Evolutionary conservation across 441 rosid species (phyloP).

Genomic region (Populus hybrid): DNA sequence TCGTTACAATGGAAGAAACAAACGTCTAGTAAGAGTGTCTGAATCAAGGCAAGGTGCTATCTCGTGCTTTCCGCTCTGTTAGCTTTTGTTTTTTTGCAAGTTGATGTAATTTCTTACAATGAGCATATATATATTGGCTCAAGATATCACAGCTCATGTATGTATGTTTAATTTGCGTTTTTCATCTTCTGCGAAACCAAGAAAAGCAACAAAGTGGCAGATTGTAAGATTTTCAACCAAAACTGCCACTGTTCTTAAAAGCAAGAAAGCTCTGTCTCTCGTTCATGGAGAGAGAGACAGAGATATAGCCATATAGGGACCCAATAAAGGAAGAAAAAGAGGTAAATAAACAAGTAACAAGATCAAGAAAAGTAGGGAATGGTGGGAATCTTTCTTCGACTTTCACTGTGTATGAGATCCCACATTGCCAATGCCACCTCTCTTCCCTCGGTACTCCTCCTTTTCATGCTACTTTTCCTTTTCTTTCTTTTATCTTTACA

Average conservation of each 20-base stretch:
- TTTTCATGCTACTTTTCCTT: constrained; percentile 44
- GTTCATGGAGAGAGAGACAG: constrained; percentile 1
- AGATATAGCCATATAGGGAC: constrained; percentile 12
- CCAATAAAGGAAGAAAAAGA: constrained; percentile 31
- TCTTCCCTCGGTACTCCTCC: constrained; percentile 31
- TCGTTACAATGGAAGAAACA: constrained; percentile 10
- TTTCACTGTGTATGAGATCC: constrained; percentile 42
- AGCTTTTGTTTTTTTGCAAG: neutral
- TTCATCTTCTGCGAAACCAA: constrained; percentile 37
- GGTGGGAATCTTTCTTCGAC: constrained; percentile 46
- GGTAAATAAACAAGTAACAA: constrained; percentile 14
- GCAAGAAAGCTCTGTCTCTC: constrained; percentile 39
- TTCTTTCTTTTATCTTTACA: constrained; percentile 5
- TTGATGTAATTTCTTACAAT: neutral
- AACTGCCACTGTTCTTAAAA: constrained; percentile 44
- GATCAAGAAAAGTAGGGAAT: constrained; percentile 9
- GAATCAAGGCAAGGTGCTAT: constrained; percentile 25
- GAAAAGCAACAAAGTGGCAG: constrained; percentile 40
- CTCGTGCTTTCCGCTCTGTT: constrained; percentile 36
- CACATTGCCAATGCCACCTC: constrained; percentile 29
- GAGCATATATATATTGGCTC: neutral
- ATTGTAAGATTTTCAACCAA: constrained; percentile 56
- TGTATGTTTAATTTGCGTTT: constrained; percentile 13
- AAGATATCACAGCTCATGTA: constrained; percentile 11
- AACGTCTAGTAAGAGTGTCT: constrained; percentile 34